Conservation (phyloP, 1,284 basidiomycete species). For the Malassezia sp. region DNA sequence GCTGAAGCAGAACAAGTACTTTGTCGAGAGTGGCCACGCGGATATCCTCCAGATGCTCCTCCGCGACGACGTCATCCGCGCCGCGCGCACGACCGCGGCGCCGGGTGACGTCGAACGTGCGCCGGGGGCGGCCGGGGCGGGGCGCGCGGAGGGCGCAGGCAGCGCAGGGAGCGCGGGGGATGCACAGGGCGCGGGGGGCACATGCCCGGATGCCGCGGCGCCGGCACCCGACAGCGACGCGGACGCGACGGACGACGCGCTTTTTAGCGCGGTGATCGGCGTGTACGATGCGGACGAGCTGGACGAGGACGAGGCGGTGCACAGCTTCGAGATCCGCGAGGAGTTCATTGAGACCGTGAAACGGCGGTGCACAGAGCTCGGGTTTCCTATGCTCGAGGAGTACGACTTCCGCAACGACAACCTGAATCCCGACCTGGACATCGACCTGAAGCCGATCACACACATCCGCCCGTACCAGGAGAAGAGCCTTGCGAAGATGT, state of each 20-base stretch:
- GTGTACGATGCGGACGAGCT: conserved; percentile 44
- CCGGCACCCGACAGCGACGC: too few relatives aligned
- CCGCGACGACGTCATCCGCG: conserved; percentile 37
- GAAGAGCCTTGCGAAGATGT: conserved; percentile 46
- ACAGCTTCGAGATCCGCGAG: conserved; percentile 44
- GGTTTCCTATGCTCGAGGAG: conserved; percentile 45
- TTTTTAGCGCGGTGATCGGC: conserved; percentile 45
- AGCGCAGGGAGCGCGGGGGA: neutral
- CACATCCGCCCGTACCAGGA: conserved; percentile 46
- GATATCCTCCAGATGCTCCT: conserved; percentile 41
- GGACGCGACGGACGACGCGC: conserved; percentile 37
- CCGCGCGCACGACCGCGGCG: conserved; percentile 29
- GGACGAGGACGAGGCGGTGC: conserved; percentile 44
- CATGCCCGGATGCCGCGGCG: conserved; percentile 14
- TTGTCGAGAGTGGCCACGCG: conserved; percentile 43
- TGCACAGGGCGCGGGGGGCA: neutral
- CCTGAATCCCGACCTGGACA: conserved; percentile 44
- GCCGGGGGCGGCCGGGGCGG: too few relatives aligned
- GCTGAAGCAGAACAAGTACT: conserved; percentile 46
- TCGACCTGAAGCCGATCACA: conserved; percentile 44
- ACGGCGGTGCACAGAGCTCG: conserved; percentile 44
- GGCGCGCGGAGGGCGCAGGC: neutral
- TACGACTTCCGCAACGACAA: conserved; percentile 46
- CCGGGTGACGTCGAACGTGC: conserved; percentile 23
- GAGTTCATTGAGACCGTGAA: conserved; percentile 44